A percentile compares a stretch with the other conserved stretches of the same genome.
phyloP scores from a whole-genome alignment of 1,284 basidiomycete species.

The Boletus mariae region DNA sequence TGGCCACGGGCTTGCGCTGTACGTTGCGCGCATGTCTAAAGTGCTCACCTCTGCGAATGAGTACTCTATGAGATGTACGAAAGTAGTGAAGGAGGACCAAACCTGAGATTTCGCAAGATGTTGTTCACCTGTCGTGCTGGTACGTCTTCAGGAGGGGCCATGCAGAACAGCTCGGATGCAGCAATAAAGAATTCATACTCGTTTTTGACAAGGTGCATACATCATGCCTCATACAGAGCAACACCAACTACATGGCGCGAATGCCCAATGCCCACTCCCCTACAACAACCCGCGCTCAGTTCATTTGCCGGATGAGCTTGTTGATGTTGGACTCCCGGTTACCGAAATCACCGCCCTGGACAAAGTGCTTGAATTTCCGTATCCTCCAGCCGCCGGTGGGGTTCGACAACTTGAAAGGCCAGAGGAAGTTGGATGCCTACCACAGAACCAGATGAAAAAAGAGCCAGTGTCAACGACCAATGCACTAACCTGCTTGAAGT shows the following conservation, averaged over 20 bases:
- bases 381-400: conserved; percentile 97
- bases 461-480: not conserved
- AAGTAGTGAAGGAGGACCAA: conserved; percentile 3
- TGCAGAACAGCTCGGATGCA: not conserved
- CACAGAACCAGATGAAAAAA: conserved; percentile 3
- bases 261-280: conserved; percentile 7
- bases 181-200: conserved; percentile 19
- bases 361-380: conserved; percentile 94
- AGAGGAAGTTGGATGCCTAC: conserved; percentile 89
- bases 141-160: conserved; percentile 10
- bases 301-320: conserved; percentile 97
- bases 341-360: conserved; percentile 95
- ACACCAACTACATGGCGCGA: conserved; percentile 20
- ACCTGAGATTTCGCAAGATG: conserved; percentile 39
- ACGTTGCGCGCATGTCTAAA: conserved; percentile 57
- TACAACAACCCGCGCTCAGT: conserved; percentile 45
- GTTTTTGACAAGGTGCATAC: conserved; percentile 28
- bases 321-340: conserved; percentile 96
- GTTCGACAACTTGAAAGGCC: conserved; percentile 99
- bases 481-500: conserved; percentile 89
- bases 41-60: conserved; percentile 51
- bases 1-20: conserved; percentile 36
- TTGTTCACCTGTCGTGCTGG: conserved; percentile 41
- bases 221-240: conserved; percentile 34
- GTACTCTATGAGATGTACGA: not conserved